These are phyloP conservation scores for Casuarina glauca DNA, from an alignment of 306 rosid genomes.

Conservation along the genomic window DNA sequence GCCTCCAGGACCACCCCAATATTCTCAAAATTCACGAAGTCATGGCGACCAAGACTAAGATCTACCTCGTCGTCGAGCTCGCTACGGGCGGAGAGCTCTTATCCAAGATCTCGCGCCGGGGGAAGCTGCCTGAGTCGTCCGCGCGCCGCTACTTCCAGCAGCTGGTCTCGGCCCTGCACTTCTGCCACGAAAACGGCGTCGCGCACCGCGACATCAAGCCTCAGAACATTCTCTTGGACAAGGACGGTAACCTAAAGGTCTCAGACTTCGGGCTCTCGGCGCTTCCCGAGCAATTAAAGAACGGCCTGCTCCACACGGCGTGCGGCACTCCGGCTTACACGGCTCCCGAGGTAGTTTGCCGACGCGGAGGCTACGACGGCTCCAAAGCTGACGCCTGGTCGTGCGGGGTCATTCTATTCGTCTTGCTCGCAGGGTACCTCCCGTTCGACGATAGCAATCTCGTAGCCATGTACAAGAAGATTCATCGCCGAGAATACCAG, in stretches of 20 bases:
- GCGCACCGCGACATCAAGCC: conserved; percentile 93
- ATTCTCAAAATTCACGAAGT: conserved; percentile 80
- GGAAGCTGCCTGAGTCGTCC: conserved; percentile 42
- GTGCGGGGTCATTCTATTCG: conserved; percentile 77
- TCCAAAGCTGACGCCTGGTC: conserved; percentile 90
- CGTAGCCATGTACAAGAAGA: conserved; percentile 58
- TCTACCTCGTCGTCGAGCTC: conserved; percentile 76
- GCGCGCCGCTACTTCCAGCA: conserved; percentile 77
- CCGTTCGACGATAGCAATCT: conserved; percentile 72
- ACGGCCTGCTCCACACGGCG: conserved; percentile 83
- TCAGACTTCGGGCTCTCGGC: conserved; percentile 96
- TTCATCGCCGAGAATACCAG: conserved; percentile 54
- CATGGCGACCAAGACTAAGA: conserved; percentile 77
- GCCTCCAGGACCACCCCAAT: conserved; percentile 74
- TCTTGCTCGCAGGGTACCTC: conserved; percentile 62
- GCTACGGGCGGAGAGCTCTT: conserved; percentile 89
- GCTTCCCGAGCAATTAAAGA: conserved; percentile 62
- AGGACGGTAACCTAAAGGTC: conserved; percentile 60
- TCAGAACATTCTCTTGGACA: conserved; percentile 77
- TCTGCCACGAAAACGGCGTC: conserved; percentile 78
- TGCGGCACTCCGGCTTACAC: conserved; percentile 94
- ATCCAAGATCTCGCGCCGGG: conserved; percentile 51
- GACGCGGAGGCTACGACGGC: conserved; percentile 74
- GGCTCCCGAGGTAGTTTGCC: conserved; percentile 72
- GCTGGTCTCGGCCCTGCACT: conserved; percentile 65